Conservation (phyloP, 768 basidiomycete genomes). For the Lactarius hatsudake region DNA sequence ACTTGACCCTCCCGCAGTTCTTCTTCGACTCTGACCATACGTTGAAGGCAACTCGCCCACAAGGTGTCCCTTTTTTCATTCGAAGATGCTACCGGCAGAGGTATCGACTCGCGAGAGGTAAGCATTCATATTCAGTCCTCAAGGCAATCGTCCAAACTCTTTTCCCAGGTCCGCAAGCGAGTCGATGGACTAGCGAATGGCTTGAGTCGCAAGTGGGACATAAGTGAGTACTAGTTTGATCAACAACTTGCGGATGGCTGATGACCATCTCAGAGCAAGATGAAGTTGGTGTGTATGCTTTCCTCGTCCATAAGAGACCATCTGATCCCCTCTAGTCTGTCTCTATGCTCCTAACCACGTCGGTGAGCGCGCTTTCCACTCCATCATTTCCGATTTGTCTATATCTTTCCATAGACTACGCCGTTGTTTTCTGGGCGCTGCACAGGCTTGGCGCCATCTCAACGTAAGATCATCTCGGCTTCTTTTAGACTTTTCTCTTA, state of each 20-base stretch:
- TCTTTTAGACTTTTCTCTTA: not conserved
- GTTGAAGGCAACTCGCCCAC: slow-evolving; percentile 45
- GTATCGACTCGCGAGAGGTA: slow-evolving; percentile 49
- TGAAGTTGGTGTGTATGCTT: slow-evolving; percentile 48
- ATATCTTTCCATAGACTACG: slow-evolving; percentile 44
- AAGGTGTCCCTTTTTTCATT: slow-evolving; percentile 53
- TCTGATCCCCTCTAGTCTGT: slow-evolving; percentile 43
- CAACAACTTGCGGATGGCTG: slow-evolving; percentile 6
- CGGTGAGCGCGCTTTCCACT: slow-evolving; percentile 38
- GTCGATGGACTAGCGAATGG: slow-evolving; percentile 19
- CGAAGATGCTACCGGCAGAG: slow-evolving; percentile 52
- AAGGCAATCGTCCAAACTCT: not conserved
- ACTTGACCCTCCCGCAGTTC: slow-evolving; percentile 66
- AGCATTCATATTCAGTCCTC: not conserved
- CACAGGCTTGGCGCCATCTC: slow-evolving; percentile 57
- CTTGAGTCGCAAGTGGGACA: slow-evolving; percentile 21
- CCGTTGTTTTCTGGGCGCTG: slow-evolving; percentile 54
- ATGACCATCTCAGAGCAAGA: slow-evolving; percentile 39
- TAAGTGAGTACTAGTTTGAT: slow-evolving; percentile 13
- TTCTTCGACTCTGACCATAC: slow-evolving; percentile 48
- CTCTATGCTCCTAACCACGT: slow-evolving; percentile 63
- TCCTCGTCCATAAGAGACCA: not conserved
- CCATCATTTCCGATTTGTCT: not conserved
- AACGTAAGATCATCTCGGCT: slow-evolving; percentile 42
- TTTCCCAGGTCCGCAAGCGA: slow-evolving; percentile 11